Evolutionary conservation across 257 asterid species (phyloP).

Genomic region (Lavandula angustifolia): DNA sequence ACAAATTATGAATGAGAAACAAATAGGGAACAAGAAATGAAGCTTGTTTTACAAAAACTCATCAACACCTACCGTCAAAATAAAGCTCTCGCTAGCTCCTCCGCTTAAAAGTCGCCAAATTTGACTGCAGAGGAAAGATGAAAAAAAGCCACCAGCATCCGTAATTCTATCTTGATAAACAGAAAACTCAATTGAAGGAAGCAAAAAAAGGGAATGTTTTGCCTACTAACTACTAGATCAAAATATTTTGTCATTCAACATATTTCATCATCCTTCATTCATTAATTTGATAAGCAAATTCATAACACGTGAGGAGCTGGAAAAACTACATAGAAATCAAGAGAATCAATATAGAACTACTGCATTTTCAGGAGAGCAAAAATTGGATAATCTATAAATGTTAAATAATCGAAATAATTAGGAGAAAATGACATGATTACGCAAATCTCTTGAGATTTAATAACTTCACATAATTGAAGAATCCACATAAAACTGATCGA

Average conservation of each 20-base stretch:
- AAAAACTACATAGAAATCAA: too few relatives aligned
- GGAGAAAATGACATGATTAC: too few relatives aligned
- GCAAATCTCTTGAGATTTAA: background rate
- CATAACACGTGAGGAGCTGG: background rate
- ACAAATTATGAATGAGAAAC: background rate
- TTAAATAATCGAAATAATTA: too few relatives aligned
- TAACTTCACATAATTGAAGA: background rate
- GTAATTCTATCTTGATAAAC: background rate
- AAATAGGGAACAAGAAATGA: background rate
- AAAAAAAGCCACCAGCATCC: background rate
- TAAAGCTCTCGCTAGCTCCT: constrained; percentile 79
- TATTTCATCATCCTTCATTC: background rate
- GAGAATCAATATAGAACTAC: too few relatives aligned
- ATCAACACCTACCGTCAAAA: constrained; percentile 47
- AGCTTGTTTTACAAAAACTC: background rate
- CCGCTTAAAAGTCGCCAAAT: constrained; percentile 71
- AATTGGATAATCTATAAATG: background rate
- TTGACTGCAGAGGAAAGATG: constrained; percentile 49
- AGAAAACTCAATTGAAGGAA: background rate
- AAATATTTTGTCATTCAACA: background rate
- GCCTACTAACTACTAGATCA: background rate
- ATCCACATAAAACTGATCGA: background rate
- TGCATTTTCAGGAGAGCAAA: too few relatives aligned
- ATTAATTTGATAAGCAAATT: background rate
- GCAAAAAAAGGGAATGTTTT: background rate